phyloP scores from a whole-genome alignment of 768 basidiomycete genomes.

The Boletellus sp. region DNA sequence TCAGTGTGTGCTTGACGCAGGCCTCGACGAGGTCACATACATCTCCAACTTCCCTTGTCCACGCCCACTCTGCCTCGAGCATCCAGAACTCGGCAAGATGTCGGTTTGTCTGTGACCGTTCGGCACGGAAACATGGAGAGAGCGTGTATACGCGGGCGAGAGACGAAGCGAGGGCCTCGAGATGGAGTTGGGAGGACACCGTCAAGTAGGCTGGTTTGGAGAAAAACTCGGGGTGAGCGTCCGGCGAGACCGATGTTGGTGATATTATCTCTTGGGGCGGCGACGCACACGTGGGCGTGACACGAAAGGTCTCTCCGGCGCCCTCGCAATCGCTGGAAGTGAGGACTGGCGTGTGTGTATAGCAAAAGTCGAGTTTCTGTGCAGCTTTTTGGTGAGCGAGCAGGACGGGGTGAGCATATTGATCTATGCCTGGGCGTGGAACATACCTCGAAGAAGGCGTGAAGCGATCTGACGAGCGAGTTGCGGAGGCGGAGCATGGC shows the following conservation, averaged over 20 bases:
- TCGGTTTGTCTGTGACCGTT: conserved; percentile 80
- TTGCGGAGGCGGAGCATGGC: conserved; percentile 76
- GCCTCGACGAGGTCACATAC: conserved; percentile 58
- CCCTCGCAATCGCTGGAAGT: conserved; percentile 95
- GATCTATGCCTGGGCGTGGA: neutral
- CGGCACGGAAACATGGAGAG: conserved; percentile 92
- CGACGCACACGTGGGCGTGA: conserved; percentile 39
- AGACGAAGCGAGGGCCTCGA: conserved; percentile 80
- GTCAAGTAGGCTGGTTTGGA: conserved; percentile 76
- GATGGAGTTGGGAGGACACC: conserved; percentile 93
- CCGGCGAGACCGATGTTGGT: neutral
- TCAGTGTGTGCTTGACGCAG: conserved; percentile 42
- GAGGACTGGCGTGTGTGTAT: conserved; percentile 81
- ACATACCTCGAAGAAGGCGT: conserved; percentile 70
- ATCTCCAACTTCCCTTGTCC: conserved; percentile 42
- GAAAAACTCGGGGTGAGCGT: conserved; percentile 57
- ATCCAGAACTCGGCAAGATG: conserved; percentile 99
- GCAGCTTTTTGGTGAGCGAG: conserved; percentile 12
- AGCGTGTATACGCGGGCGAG: conserved; percentile 87
- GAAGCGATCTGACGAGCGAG: conserved; percentile 50
- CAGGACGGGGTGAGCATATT: conserved; percentile 1
- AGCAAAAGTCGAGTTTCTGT: conserved; percentile 74
- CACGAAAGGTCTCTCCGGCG: conserved; percentile 85
- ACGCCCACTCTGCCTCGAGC: conserved; percentile 94
- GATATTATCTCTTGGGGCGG: conserved; percentile 3